These are phyloP conservation scores for Aspergillus aculeatinus DNA, from an alignment of 2,329 filamentous ascomycete genomes.

Conservation along the genomic window DNA sequence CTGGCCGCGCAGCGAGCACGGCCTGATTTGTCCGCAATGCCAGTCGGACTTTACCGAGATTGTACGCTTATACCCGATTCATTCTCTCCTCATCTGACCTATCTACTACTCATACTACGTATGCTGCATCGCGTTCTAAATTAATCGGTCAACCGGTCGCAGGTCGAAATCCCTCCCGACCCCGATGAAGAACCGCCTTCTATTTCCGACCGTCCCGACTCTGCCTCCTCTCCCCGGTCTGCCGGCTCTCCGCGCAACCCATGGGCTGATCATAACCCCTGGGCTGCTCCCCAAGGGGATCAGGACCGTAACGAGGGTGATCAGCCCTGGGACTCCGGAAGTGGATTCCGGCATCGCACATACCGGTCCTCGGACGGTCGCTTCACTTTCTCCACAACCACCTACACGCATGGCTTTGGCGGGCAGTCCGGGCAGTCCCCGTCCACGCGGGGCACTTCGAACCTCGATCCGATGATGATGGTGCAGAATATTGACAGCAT, in stretches of 20 bases:
- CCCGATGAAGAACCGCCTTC: slow-evolving; percentile 16
- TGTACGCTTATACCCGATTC: slow-evolving; percentile 52
- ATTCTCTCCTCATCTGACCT: slow-evolving; percentile 2
- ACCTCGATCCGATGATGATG: slow-evolving; percentile 30
- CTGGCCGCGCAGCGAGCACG: slow-evolving; percentile 72
- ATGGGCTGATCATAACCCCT: slow-evolving; percentile 49
- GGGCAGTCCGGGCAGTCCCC: slow-evolving; percentile 20
- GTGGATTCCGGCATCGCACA: slow-evolving; percentile 36
- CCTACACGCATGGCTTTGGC: slow-evolving; percentile 28
- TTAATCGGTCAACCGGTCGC: slow-evolving; percentile 8
- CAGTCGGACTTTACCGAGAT: slow-evolving; percentile 79
- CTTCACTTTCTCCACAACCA: slow-evolving; percentile 41
- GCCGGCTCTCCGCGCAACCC: slow-evolving; percentile 28
- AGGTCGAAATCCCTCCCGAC: slow-evolving; percentile 37
- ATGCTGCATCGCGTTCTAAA: neutral
- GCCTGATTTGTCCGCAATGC: slow-evolving; percentile 74
- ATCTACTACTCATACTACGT: neutral
- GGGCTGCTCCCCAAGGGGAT: slow-evolving; percentile 44
- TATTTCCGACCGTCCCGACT: slow-evolving; percentile 27
- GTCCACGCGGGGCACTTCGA: slow-evolving; percentile 11
- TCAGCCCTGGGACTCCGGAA: slow-evolving; percentile 10
- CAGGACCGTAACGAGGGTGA: slow-evolving; percentile 43
- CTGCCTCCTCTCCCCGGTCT: slow-evolving; percentile 15
- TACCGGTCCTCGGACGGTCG: slow-evolving; percentile 49
- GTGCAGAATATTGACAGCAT: slow-evolving; percentile 46